Evolutionary conservation across 2,329 filamentous ascomycete species (phyloP).

Genomic region (Talaromyces sp.): DNA sequence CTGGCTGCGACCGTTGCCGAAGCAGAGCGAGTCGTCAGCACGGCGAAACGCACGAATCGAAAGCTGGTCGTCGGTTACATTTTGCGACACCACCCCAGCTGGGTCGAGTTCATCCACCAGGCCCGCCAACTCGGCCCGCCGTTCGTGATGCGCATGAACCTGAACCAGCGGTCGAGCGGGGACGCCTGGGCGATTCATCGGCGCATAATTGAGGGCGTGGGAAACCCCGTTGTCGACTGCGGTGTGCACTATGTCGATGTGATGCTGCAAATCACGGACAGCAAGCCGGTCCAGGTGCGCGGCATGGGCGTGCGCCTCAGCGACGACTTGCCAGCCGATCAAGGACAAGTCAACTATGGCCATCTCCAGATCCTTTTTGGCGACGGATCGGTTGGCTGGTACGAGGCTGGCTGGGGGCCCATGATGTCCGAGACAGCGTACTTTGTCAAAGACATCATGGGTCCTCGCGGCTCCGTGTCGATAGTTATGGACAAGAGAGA

Average conservation of each 20-base stretch:
- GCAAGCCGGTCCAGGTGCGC: slow-evolving; percentile 14
- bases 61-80: slow-evolving; percentile 15
- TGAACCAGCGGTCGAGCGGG: slow-evolving; percentile 15
- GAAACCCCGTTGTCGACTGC: slow-evolving; percentile 15
- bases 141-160: slow-evolving; percentile 17
- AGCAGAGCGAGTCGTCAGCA: slow-evolving; percentile 11
- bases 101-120: slow-evolving; percentile 16
- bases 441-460: slow-evolving; percentile 16
- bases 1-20: slow-evolving; percentile 11
- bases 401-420: slow-evolving; percentile 16
- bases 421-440: slow-evolving; percentile 17
- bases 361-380: slow-evolving; percentile 15
- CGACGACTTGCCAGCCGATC: slow-evolving; percentile 10
- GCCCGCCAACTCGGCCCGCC: slow-evolving; percentile 15
- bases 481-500: slow-evolving; percentile 14
- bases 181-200: slow-evolving; percentile 14
- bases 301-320: slow-evolving; percentile 15
- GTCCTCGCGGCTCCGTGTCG: slow-evolving; percentile 15
- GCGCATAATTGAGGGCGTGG: slow-evolving; percentile 13
- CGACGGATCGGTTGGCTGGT: slow-evolving; percentile 17
- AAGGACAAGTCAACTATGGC: slow-evolving; percentile 16
- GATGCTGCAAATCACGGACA: slow-evolving; percentile 16
- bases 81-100: slow-evolving; percentile 15
- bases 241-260: slow-evolving; percentile 17
- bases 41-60: slow-evolving; percentile 10